A percentile compares a stretch with the other conserved stretches of the same genome.
These are phyloP conservation scores for Clitopilus passeckerianus DNA, from an alignment of 768 basidiomycete genomes.

Conservation along the genomic window DNA sequence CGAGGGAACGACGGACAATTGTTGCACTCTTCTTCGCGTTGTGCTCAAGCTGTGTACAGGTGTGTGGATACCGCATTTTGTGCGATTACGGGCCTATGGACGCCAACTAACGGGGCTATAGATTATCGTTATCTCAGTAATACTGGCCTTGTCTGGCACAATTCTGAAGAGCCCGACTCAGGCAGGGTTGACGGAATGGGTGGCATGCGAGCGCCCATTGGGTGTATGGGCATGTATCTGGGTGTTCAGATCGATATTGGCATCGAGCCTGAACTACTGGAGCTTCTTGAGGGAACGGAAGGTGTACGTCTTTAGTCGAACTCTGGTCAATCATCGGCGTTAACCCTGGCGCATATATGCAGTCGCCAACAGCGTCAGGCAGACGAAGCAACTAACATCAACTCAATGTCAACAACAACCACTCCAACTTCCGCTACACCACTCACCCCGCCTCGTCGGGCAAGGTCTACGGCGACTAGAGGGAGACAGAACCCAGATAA, in stretches of 20 bases:
- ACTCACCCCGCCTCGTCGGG: background rate
- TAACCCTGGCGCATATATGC: background rate
- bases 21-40: conserved; percentile 49
- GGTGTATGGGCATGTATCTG: conserved; percentile 67
- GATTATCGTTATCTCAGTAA: conserved; percentile 45
- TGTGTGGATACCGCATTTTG: conserved; percentile 5
- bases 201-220: conserved; percentile 58
- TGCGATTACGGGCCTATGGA: background rate
- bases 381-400: background rate
- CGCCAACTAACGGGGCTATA: conserved; percentile 14
- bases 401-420: background rate
- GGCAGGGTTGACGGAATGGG: conserved; percentile 45
- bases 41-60: conserved; percentile 46
- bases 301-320: conserved; percentile 14
- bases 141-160: conserved; percentile 44
- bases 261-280: conserved; percentile 50
- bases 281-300: conserved; percentile 37
- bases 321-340: background rate
- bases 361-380: conserved; percentile 10
- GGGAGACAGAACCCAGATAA: background rate
- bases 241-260: conserved; percentile 48
- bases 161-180: conserved; percentile 39
- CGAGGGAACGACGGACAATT: conserved; percentile 46
- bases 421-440: background rate
- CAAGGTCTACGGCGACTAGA: background rate